phyloP scores from a whole-genome alignment of 2,329 filamentous ascomycete species.

The Nemania abortiva region DNA sequence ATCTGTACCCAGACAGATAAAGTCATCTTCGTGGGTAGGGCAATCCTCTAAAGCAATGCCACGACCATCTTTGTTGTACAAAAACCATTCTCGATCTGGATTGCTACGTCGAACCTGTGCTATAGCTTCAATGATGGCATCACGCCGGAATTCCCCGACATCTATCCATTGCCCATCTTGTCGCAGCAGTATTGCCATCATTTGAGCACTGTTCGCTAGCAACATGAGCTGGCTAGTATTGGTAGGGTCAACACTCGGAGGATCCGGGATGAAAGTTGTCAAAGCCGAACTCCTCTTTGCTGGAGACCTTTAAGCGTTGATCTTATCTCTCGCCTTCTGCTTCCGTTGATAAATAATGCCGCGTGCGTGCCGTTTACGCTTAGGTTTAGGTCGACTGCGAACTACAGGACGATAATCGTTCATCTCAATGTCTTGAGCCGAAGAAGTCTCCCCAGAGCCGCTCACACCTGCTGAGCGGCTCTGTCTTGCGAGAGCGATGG shows the following conservation, averaged over 20 bases:
- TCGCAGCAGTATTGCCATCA: constrained; percentile 15
- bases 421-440: constrained; percentile 29
- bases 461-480: constrained; percentile 39
- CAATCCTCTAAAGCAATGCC: constrained; percentile 22
- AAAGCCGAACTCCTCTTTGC: constrained; percentile 26
- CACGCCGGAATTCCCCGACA: constrained; percentile 14
- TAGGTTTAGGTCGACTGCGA: constrained; percentile 25
- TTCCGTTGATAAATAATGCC: constrained; percentile 30
- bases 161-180: constrained; percentile 15
- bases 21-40: constrained; percentile 21
- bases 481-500: constrained; percentile 41
- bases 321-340: constrained; percentile 28
- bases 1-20: constrained; percentile 19
- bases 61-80: constrained; percentile 22
- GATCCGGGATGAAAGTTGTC: constrained; percentile 28
- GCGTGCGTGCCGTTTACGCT: constrained; percentile 25
- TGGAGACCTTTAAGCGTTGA: constrained; percentile 25
- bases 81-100: constrained; percentile 11
- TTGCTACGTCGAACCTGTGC: constrained; percentile 15
- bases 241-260: constrained; percentile 26
- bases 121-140: constrained; percentile 21
- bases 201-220: constrained; percentile 29
- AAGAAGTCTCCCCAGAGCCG: constrained; percentile 29
- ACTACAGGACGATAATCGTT: constrained; percentile 29
- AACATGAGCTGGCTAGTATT: constrained; percentile 29